Evolutionary conservation across 1,139 yeast species (phyloP).

Genomic region (Eremothecium coryli): DNA sequence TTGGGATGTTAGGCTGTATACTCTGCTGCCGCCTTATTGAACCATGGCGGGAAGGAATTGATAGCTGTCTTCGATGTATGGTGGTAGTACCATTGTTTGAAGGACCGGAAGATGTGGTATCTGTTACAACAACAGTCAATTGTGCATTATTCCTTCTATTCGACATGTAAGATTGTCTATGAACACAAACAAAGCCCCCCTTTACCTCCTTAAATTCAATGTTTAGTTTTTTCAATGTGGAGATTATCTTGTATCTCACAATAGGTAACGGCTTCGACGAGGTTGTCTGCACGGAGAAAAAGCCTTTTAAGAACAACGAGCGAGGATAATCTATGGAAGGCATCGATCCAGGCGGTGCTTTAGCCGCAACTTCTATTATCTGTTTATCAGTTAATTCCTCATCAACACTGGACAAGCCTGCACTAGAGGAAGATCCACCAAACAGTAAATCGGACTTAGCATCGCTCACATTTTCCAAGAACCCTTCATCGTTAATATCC

Average conservation of each 20-base stretch:
- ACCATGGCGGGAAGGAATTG: constrained; percentile 20
- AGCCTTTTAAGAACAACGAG: constrained; percentile 85
- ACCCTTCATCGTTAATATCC: constrained; percentile 43
- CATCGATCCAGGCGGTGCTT: constrained; percentile 73
- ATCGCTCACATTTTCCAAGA: constrained; percentile 63
- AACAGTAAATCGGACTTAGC: constrained; percentile 35
- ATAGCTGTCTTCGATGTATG: constrained; percentile 16
- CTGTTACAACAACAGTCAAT: constrained; percentile 12
- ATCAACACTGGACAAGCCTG: constrained; percentile 4
- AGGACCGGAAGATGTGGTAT: constrained; percentile 15
- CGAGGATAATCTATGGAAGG: constrained; percentile 91
- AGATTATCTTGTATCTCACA: constrained; percentile 75
- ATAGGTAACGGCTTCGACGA: constrained; percentile 87
- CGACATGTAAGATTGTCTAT: constrained; percentile 28
- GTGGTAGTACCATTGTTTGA: constrained; percentile 6
- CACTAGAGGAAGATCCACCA: not conserved
- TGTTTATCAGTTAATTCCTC: constrained; percentile 48
- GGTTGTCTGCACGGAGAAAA: constrained; percentile 91
- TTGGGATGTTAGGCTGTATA: constrained; percentile 33
- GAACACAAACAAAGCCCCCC: constrained; percentile 88
- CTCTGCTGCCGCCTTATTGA: constrained; percentile 25
- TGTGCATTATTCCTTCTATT: constrained; percentile 10
- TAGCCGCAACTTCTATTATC: constrained; percentile 56
- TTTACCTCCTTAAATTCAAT: constrained; percentile 83
- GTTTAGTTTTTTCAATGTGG: constrained; percentile 66